Evolutionary conservation across 2,329 filamentous ascomycete genomes (phyloP).

Genomic region (Pseudonectria foliicola): DNA sequence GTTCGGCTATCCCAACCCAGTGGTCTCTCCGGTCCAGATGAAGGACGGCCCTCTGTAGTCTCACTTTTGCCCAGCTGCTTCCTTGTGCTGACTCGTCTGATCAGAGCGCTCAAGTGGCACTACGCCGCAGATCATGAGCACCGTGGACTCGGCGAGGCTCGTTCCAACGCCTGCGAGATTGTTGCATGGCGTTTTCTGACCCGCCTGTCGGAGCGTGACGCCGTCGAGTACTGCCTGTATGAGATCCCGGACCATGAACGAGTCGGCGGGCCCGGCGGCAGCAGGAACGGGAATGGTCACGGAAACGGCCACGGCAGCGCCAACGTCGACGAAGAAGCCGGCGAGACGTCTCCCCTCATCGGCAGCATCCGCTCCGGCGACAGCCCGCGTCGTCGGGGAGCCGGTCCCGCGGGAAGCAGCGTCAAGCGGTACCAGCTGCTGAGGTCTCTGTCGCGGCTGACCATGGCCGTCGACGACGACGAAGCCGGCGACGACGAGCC

Average conservation of each 20-base stretch:
- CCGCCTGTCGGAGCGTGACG: conserved; percentile 63
- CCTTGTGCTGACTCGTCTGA: conserved; percentile 5
- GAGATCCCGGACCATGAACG: conserved; percentile 52
- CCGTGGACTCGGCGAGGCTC: conserved; percentile 58
- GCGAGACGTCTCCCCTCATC: conserved; percentile 43
- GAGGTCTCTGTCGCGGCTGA: conserved; percentile 49
- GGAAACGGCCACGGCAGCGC: conserved; percentile 9
- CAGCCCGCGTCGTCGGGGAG: conserved; percentile 12
- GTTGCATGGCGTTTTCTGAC: conserved; percentile 73
- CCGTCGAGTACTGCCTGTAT: conserved; percentile 66
- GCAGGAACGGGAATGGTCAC: conserved; percentile 6
- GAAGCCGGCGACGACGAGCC: conserved; percentile 36
- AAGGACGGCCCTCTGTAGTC: not conserved
- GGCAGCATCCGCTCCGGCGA: conserved; percentile 23
- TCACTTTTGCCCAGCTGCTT: not conserved
- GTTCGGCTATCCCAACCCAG: no score
- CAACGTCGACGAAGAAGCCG: conserved; percentile 33
- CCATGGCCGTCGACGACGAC: conserved; percentile 30
- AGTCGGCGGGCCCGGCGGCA: conserved; percentile 13
- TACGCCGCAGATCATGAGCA: conserved; percentile 58
- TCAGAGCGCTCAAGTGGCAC: conserved; percentile 67
- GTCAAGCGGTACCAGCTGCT: conserved; percentile 42
- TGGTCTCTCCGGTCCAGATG: no score
- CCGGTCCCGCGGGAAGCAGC: conserved; percentile 30
- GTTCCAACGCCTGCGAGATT: conserved; percentile 70